Evolutionary conservation across 176 grass and related monocot species (phyloP).

Genomic region (Bothriochloa decipiens): DNA sequence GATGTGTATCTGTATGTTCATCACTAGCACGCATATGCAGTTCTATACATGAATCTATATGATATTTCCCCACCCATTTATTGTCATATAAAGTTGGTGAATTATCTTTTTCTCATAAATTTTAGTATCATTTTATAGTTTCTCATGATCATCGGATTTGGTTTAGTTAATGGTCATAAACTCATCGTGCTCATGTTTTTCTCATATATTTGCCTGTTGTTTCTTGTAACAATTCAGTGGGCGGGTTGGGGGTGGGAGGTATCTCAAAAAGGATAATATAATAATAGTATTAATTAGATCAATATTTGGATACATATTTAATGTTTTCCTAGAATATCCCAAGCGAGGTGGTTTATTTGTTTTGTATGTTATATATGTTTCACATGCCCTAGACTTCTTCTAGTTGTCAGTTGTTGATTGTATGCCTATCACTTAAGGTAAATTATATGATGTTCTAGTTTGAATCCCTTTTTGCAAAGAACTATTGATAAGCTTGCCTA

Average conservation of each 20-base stretch:
- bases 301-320: not conserved
- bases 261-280: not conserved
- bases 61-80: rapidly evolving
- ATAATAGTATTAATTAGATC: no score
- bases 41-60: not conserved
- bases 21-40: not conserved
- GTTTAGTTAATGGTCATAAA: not conserved
- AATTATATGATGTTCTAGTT: not conserved
- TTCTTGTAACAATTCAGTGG: no score
- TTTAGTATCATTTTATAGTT: not conserved
- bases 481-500: not conserved
- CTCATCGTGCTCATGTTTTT: not conserved
- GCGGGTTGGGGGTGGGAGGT: not conserved
- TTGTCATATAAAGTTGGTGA: not conserved
- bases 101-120: not conserved
- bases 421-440: not conserved
- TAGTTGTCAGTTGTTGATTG: not conserved
- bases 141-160: not conserved
- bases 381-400: not conserved
- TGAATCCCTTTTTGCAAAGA: not conserved
- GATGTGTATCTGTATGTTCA: not conserved
- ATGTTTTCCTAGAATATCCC: not conserved
- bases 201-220: no score
- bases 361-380: no score
- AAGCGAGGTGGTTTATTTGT: not conserved